Evolutionary conservation across 352 stramenopile species (phyloP).

Genomic region (Globisporangium canariense): DNA sequence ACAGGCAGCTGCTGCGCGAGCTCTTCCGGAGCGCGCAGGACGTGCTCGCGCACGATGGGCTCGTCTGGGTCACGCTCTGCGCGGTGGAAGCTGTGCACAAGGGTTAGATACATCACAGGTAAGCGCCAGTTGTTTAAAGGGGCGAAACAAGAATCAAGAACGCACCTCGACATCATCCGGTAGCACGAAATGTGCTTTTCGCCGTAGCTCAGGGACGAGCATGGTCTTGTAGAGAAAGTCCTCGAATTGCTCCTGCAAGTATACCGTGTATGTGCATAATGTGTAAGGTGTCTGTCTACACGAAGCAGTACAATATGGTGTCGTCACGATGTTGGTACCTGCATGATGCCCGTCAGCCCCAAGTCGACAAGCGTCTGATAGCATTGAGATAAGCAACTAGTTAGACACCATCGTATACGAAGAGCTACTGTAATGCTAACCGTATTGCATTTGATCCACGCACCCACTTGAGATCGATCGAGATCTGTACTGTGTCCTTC

Average conservation of each 20-base stretch:
- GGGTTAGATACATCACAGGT: not conserved
- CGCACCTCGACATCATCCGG: conserved; percentile 84
- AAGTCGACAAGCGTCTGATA: conserved; percentile 81
- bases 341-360: conserved; percentile 78
- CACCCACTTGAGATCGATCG: conserved; percentile 83
- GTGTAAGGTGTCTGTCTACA: no score
- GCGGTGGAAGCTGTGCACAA: conserved; percentile 57
- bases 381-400: not conserved
- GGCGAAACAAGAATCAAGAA: no score
- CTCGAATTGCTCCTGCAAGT: conserved; percentile 78
- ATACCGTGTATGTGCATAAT: not conserved
- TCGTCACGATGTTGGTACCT: conserved; percentile 26
- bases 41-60: conserved; percentile 47
- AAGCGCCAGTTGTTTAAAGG: not conserved
- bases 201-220: conserved; percentile 82
- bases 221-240: conserved; percentile 91
- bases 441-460: not conserved
- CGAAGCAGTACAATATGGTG: not conserved
- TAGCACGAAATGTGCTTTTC: conserved; percentile 83
- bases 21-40: conserved; percentile 69
- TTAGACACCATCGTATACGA: not conserved
- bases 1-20: conserved; percentile 65
- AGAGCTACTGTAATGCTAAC: not conserved
- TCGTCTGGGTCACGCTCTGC: conserved; percentile 82
- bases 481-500: conserved; percentile 85